Evolutionary conservation across 176 grass and related monocot species (phyloP), one percentile per base, ranked within the genome.

Genomic region (bread wheat (Triticum aestivum)): DNA sequence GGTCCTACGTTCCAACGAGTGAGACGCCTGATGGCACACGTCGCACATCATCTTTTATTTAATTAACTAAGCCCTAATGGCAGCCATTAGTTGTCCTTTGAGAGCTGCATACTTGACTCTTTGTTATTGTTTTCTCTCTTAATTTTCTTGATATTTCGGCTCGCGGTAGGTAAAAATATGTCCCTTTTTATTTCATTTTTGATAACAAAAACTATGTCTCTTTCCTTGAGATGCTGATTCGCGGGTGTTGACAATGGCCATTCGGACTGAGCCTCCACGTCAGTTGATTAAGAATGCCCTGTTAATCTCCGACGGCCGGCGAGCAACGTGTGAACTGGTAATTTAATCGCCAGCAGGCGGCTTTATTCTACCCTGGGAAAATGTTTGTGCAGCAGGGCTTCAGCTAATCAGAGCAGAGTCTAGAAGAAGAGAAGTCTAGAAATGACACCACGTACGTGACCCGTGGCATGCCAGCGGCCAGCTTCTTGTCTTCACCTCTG

Each of bases 71-170:
- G 44, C 38, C 44, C 39, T 15, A 79, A 26, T 79, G 11, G 9
- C 6, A 38, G 18, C 12, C 37, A 44, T 79, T 38, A 14, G 32
- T 21, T 26, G 58, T 23, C 79, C 23, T 10, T 14, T 8, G 8
- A 23, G 68, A 89, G 33, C 47, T 71, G 26, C 69, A 81, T 44
- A 54, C 49, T 78, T 63, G 87, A 83, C 52, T 51, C 13, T 13
- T 5, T 20, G 17, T 1, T 4, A 14, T 2, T 26, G 12, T 14
- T 73, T 73, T 27, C 1, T 73, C n/a, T 44, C n/a, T 73, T 7
- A 23, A 41, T 42, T 73, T 24, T 73, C 11, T 13, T 47, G 11
- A 45, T 23, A 75, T 51, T 49, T 29, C 3, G 41, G 41, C 44
- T 45, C 44, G 44, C 3, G 12, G 11, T 3, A 49, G 4, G 11